Percentiles rank a stretch among this genome's conserved stretches.
Evolutionary conservation across 73 alveolate species (phyloP).

Genomic region (Diophrys appendiculata): DNA sequence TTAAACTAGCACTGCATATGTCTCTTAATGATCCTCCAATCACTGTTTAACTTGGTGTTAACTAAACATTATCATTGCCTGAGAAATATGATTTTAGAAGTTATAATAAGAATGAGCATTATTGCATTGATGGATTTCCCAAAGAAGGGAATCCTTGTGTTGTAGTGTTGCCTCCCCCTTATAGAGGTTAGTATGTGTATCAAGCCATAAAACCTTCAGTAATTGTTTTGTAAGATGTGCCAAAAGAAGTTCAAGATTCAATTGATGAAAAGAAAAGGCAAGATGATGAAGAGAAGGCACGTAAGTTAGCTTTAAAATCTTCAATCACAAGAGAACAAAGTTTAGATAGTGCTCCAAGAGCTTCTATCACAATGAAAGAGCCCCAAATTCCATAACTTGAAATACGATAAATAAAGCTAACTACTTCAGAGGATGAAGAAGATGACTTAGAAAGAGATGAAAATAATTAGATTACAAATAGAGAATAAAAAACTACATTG

Average conservation of each 20-base stretch:
- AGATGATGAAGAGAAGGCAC: too few relatives aligned
- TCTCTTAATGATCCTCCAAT: slow-evolving; percentile 57
- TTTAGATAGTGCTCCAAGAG: too few relatives aligned
- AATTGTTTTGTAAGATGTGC: slow-evolving; percentile 1
- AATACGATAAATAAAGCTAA: too few relatives aligned
- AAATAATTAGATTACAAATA: too few relatives aligned
- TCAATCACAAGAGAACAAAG: too few relatives aligned
- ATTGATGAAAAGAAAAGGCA: too few relatives aligned
- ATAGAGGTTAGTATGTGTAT: slow-evolving; percentile 44
- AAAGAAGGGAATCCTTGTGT: slow-evolving; percentile 59
- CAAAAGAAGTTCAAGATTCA: not conserved
- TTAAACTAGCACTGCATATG: slow-evolving; percentile 36
- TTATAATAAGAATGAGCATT: slow-evolving; percentile 34
- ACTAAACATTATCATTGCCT: not conserved
- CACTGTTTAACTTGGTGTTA: slow-evolving; percentile 3
- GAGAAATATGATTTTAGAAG: slow-evolving; percentile 34
- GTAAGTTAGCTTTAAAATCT: too few relatives aligned
- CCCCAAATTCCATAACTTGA: too few relatives aligned
- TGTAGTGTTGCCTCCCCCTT: slow-evolving; percentile 62
- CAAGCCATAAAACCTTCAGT: slow-evolving; percentile 67
- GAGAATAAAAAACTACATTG: too few relatives aligned
- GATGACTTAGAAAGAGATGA: too few relatives aligned
- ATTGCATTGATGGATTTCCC: slow-evolving; percentile 64
- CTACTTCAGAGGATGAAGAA: too few relatives aligned
- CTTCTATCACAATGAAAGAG: too few relatives aligned